Conservation (phyloP, 441 rosid species). For the Lepidium campestre region DNA sequence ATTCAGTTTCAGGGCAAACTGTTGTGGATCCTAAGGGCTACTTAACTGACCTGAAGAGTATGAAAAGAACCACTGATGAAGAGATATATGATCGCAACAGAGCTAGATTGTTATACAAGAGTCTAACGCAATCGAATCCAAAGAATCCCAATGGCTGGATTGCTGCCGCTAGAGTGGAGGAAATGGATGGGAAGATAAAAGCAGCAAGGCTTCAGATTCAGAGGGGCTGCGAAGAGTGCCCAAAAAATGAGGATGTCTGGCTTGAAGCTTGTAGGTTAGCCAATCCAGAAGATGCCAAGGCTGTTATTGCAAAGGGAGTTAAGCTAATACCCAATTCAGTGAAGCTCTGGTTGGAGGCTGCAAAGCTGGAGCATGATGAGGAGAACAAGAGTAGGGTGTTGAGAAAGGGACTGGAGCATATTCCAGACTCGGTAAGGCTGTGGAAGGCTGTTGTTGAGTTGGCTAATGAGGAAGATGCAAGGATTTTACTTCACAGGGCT, state of each 20-base stretch:
- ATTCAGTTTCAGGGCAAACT: slow-evolving; percentile 81
- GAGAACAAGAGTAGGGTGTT: slow-evolving; percentile 77
- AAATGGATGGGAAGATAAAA: slow-evolving; percentile 87
- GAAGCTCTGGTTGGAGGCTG: slow-evolving; percentile 90
- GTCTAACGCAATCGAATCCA: slow-evolving; percentile 79
- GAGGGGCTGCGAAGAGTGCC: slow-evolving; percentile 91
- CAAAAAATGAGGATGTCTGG: slow-evolving; percentile 91
- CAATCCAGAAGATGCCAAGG: slow-evolving; percentile 86
- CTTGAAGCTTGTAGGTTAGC: slow-evolving; percentile 88
- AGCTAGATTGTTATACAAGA: slow-evolving; percentile 84
- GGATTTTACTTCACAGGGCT: slow-evolving; percentile 78
- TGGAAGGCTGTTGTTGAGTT: slow-evolving; percentile 93
- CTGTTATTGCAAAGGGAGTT: slow-evolving; percentile 78
- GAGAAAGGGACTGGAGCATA: slow-evolving; percentile 81
- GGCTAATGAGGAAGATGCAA: slow-evolving; percentile 76
- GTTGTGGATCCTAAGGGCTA: slow-evolving; percentile 95
- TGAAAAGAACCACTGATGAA: slow-evolving; percentile 95
- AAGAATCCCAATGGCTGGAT: slow-evolving; percentile 96
- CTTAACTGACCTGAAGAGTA: slow-evolving; percentile 89
- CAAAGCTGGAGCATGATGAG: slow-evolving; percentile 82
- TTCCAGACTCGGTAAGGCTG: slow-evolving; percentile 85
- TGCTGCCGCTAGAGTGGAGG: slow-evolving; percentile 94
- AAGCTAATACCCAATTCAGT: slow-evolving; percentile 87
- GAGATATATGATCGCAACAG: slow-evolving; percentile 89
- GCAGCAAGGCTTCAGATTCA: slow-evolving; percentile 79